Base-by-base conservation (phyloP, 805 yeast genomes). In the Candida dajiaensis region DNA sequence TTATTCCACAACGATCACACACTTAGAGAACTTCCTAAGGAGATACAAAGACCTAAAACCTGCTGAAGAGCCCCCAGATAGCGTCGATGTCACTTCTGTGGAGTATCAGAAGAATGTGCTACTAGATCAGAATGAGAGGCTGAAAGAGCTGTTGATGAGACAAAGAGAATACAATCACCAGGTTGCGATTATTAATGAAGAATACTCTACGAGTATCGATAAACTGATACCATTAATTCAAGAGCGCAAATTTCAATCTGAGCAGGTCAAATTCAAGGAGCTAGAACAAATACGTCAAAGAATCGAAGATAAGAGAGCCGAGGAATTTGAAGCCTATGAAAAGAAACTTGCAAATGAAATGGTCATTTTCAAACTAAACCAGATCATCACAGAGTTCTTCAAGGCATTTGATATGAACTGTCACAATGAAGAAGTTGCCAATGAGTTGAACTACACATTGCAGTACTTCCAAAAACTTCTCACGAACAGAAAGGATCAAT, bases 201-300 rank as follows among this genome's bases (percentile, higher is more conserved):
- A 53, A 12, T 58, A 52, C 28, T 59, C 56, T 28, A 16, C 26
- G 0, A 23, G 38, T 6, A 50, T 57, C 6, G 47, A 47, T 21
- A 7, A 16, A 0, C 11, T 56, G 19, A 42, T 56, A 39, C 36
- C 38, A 3, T 9, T 45, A 22, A 23, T 50, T 2, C 43, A 50
- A 11, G 38, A 43, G 3, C 44, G 37, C 16, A 56, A 50, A 33
- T 35, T 22, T 10, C 19, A 38, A 3, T 36, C 42, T 2, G 50
- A 53, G 16, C 15, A 11, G 11, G 22, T 22, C 9, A 43, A 44
- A 19, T 43, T 46, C 9, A 42, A 42, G 11, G 35, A 41, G 2
- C 23, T 49, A 7, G 40, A 43, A 21, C 45, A 46, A 11, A 25
- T 41, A 11, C 33, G 45, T 4, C 33, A 12, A 10, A 28, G 19